Evolutionary conservation across 2,329 filamentous ascomycete genomes (phyloP), one percentile per base, ranked within the genome.

Genomic region (Dactylellina haptotyla): DNA sequence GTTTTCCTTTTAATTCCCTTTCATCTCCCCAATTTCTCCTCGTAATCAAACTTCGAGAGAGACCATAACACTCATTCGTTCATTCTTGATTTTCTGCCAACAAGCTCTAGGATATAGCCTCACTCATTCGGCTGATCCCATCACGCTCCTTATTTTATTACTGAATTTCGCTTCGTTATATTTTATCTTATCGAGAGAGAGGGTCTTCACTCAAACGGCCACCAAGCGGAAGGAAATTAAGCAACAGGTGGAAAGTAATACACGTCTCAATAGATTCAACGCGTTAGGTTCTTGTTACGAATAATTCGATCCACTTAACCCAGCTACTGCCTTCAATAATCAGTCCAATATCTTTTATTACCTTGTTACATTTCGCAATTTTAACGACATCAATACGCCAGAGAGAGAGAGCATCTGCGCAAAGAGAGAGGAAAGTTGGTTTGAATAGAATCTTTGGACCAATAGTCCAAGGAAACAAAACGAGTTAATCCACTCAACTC

Each of bases 121-220:
- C 77, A 78, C 77, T 78, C 77, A 70, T 78, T 78, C 76, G 77
- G 77, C 76, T 76, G 75, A 67, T 67, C 76, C 77, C 77, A 77
- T 78, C 75, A 77, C 77, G 71, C 77, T 78, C 77, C 72, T 77
- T 77, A 66, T 77, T 77, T 76, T 73, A 73, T 48, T 73, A 66
- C 51, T 75, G 59, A 72, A 72, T 75, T 75, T 69, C 62, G 70
- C 63, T 75, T 69, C 70, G 64, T 56, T 62, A 58, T 61, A n/a
- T 74, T 43, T 67, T 75, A 75, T 69, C 63, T 69, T 69, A 75
- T 75, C 70, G 70, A 75, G 54, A 63, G 32, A 59, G 51, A 48
- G 45, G 43, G 65, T 46, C 39, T 62, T 72, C 23, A 30, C 46
- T 54, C 30, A 34, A 72, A 59, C 46, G 67, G 54, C 48, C 54